Evolutionary conservation across 352 stramenopile genomes (phyloP), one percentile per base, ranked within the genome.

Genomic region (Phytophthora podocarpi): DNA sequence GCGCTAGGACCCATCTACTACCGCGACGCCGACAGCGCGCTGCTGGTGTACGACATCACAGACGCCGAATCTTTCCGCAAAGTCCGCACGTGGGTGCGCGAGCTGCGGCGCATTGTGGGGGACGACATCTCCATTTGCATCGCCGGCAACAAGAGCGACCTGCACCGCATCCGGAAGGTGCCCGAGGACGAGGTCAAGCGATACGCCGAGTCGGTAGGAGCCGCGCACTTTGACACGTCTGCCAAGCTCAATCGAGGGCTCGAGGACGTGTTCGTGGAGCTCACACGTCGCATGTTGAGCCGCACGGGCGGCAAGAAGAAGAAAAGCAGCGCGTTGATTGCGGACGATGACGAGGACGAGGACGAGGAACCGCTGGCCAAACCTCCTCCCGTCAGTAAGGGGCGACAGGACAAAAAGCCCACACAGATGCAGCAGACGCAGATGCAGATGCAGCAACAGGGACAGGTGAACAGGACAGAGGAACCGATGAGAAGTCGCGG

Each of bases 1-100:
- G 84, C 85, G 31, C 60, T 96, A 3, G 85, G 87, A 0, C 90
- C 87, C 50, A 95, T 96, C 42, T 98, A 97, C 68, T 98, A 97
- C 69, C 87, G 89, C 16, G 92, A 96, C 49, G 89, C 92, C 2
- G 77, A 97, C 64, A 79, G 86, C 43, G 89, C 90, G 43, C 60
- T 98, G 28, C 69, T 98, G 6, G 90, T 98, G 32, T 98, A 97
- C 68, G 92, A 98, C 65, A 96, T 97, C 47, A 97, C 89, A 37
- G 88, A 97, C 67, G 86, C 90, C 31, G 86, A 96, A 59, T 95
- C 90, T n/a, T 96, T 97, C 66, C 70, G 75, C 48, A 95, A 97
- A 67, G 90, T 98, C 16, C 86, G 90, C 70, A 97, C 88, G 61
- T 98, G 93, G 93, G 91, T 98, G 46, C 89, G 88, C 16, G 93